These are phyloP conservation scores for Metschnikowia sp. DNA, from an alignment of 805 yeast genomes.

Conservation along the genomic window DNA sequence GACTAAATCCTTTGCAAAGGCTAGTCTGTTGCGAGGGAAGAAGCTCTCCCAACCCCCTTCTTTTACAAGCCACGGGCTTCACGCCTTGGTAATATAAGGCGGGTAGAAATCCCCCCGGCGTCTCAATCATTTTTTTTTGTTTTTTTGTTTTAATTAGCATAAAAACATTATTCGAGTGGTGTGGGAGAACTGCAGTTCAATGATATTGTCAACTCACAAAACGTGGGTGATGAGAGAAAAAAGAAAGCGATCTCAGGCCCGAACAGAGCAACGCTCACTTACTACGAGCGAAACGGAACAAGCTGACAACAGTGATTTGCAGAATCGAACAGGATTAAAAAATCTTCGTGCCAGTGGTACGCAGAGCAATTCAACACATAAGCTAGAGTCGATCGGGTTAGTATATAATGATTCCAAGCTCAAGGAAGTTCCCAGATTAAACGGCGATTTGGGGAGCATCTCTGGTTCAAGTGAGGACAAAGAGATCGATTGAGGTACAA, in stretches of 20 bases:
- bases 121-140: background rate
- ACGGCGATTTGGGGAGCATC: background rate
- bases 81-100: background rate
- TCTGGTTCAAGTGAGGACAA: background rate
- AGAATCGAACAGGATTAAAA: background rate
- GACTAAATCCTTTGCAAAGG: background rate
- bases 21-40: background rate
- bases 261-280: background rate
- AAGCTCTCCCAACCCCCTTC: background rate
- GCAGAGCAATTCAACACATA: background rate
- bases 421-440: background rate
- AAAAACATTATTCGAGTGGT: background rate
- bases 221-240: background rate
- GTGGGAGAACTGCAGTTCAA: background rate
- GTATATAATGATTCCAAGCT: background rate
- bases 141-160: background rate
- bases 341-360: background rate
- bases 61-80: background rate
- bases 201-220: background rate
- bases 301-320: background rate
- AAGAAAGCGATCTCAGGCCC: background rate
- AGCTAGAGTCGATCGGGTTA: background rate
- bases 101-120: background rate
- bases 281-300: background rate
- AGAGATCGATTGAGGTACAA: background rate